phyloP scores from a whole-genome alignment of 2,329 filamentous ascomycete species.

The Nemania bipapillata region DNA sequence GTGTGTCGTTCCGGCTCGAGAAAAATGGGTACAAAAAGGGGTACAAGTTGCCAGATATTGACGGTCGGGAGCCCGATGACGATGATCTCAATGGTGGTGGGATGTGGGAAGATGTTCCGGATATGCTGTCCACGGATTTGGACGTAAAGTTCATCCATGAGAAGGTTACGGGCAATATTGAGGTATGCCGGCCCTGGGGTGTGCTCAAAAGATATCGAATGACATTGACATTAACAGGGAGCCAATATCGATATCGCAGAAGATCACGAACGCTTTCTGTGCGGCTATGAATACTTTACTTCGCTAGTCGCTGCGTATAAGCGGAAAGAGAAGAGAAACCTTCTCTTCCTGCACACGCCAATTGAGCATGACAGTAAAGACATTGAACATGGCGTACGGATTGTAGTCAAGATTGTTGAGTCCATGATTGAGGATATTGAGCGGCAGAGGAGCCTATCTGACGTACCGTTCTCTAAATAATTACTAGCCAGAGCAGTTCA shows the following conservation, averaged over 20 bases:
- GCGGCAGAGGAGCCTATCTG: background rate
- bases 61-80: background rate
- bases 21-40: constrained; percentile 1
- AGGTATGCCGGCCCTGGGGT: background rate
- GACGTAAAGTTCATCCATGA: background rate
- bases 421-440: constrained; percentile 7
- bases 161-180: background rate
- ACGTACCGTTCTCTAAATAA: too few species aligned
- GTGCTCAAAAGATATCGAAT: background rate
- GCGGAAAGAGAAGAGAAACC: background rate
- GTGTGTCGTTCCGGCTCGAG: background rate
- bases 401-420: constrained; percentile 8
- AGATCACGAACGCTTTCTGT: background rate
- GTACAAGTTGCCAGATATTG: constrained; percentile 1
- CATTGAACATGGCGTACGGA: background rate
- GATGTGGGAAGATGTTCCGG: background rate
- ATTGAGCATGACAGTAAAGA: constrained; percentile 7
- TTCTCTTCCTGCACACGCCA: background rate
- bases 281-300: constrained; percentile 7
- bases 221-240: background rate
- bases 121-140: background rate
- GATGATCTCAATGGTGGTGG: background rate
- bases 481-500: background rate
- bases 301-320: background rate
- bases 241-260: background rate